These are phyloP conservation scores for Triangularia verruculosa DNA, from an alignment of 2,329 filamentous ascomycete genomes.

Conservation along the genomic window DNA sequence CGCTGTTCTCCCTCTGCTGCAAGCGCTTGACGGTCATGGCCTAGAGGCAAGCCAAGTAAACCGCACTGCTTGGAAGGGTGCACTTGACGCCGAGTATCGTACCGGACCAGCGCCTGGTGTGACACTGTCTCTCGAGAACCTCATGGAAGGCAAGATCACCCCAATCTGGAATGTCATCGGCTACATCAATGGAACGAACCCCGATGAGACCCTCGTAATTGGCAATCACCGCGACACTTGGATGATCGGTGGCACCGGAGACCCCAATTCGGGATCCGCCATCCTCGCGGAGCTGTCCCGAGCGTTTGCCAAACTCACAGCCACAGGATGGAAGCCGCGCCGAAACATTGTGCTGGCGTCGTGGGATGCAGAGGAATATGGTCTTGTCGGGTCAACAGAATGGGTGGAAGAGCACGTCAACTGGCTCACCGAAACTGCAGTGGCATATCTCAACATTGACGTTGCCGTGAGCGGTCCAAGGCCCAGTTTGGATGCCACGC, in stretches of 20 bases:
- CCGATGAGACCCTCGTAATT: slow-evolving; percentile 76
- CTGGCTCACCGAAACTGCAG: slow-evolving; percentile 65
- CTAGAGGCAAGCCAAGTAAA: slow-evolving; percentile 60
- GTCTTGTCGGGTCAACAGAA: slow-evolving; percentile 88
- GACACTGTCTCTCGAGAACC: slow-evolving; percentile 76
- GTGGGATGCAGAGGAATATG: slow-evolving; percentile 93
- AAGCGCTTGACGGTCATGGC: slow-evolving; percentile 72
- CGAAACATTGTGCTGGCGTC: slow-evolving; percentile 93
- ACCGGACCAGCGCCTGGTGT: slow-evolving; percentile 67
- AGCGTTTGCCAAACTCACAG: slow-evolving; percentile 74
- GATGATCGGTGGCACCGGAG: slow-evolving; percentile 84
- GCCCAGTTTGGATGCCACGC: slow-evolving; percentile 10
- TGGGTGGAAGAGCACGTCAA: slow-evolving; percentile 83
- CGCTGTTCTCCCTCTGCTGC: slow-evolving; percentile 76
- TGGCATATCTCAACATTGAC: slow-evolving; percentile 89
- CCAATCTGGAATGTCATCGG: slow-evolving; percentile 91
- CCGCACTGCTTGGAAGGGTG: slow-evolving; percentile 69
- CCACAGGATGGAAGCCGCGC: slow-evolving; percentile 82
- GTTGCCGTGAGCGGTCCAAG: slow-evolving; percentile 66
- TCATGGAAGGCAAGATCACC: slow-evolving; percentile 77
- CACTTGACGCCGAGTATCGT: slow-evolving; percentile 72
- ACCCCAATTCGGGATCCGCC: slow-evolving; percentile 83
- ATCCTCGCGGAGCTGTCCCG: slow-evolving; percentile 84
- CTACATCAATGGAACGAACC: slow-evolving; percentile 75
- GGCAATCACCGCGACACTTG: slow-evolving; percentile 95